These are phyloP conservation scores for Nitzschia putrida DNA, from an alignment of 108 stramenopile species.

Conservation along the genomic window DNA sequence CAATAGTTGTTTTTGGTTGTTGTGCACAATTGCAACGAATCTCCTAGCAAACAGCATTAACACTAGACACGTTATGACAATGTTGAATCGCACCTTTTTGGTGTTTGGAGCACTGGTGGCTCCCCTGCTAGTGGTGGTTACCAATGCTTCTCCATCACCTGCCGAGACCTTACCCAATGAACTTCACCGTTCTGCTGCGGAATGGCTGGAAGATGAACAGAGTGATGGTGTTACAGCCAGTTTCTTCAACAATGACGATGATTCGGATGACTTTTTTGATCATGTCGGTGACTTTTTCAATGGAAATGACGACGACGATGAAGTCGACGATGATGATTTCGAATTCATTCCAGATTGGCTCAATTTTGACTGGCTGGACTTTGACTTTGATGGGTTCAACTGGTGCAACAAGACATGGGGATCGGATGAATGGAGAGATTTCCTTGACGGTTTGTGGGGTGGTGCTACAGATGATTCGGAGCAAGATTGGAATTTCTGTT, in stretches of 20 bases:
- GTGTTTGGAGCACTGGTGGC: conserved; percentile 59
- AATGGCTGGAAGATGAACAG: conserved; percentile 6
- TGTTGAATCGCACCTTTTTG: conserved; percentile 84
- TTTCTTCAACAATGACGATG: neutral
- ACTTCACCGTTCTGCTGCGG: neutral
- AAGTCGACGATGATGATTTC: neutral
- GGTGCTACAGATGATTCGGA: neutral
- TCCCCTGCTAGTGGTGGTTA: too few species aligned
- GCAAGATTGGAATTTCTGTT: conserved; percentile 12
- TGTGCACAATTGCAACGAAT: too few species aligned
- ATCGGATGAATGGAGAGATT: conserved; percentile 9
- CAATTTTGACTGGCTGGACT: conserved; percentile 14
- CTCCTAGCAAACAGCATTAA: too few species aligned
- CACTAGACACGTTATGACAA: conserved; percentile 50
- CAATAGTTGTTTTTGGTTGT: too few species aligned
- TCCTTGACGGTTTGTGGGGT: conserved; percentile 8
- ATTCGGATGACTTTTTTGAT: neutral
- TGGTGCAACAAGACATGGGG: conserved; percentile 10
- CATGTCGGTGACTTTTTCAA: neutral
- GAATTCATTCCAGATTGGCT: conserved; percentile 5
- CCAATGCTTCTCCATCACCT: neutral
- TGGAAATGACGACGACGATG: neutral
- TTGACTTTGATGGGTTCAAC: conserved; percentile 11
- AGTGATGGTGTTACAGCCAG: conserved; percentile 9
- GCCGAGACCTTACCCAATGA: neutral